Conservation (phyloP, 192 early-diverging fungal genomes). For the Kickxella alabastrina region DNA sequence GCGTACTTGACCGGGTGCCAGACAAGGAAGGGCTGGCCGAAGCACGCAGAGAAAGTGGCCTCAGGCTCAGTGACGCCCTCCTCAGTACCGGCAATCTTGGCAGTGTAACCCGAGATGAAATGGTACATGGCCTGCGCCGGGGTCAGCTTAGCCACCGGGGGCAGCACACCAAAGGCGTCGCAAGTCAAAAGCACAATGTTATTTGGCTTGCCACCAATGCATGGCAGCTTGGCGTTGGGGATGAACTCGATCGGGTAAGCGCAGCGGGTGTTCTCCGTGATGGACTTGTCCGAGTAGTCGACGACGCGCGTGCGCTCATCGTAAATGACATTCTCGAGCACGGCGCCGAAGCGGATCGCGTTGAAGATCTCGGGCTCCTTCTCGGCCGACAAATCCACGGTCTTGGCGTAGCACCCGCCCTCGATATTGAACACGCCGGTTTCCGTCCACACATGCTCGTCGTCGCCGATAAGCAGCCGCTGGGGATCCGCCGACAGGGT, state of each 20-base stretch:
- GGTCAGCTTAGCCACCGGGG: slow-evolving; percentile 85
- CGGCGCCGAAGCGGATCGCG: slow-evolving; percentile 88
- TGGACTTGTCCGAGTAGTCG: slow-evolving; percentile 66
- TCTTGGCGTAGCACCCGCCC: slow-evolving; percentile 98
- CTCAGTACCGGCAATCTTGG: slow-evolving; percentile 97
- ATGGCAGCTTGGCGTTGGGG: slow-evolving; percentile 91
- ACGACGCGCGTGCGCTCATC: slow-evolving; percentile 67
- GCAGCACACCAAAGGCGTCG: slow-evolving; percentile 95
- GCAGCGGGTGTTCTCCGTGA: slow-evolving; percentile 96
- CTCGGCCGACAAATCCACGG: slow-evolving; percentile 86
- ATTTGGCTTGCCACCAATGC: slow-evolving; percentile 82
- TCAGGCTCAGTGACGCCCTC: slow-evolving; percentile 88
- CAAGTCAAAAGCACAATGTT: slow-evolving; percentile 97
- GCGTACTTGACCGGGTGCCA: slow-evolving; percentile 96
- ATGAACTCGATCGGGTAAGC: slow-evolving; percentile 95
- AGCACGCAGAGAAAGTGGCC: slow-evolving; percentile 92
- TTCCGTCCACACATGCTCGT: slow-evolving; percentile 98
- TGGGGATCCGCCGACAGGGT: slow-evolving; percentile 92
- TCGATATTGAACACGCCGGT: slow-evolving; percentile 97
- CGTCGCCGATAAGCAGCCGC: slow-evolving; percentile 92
- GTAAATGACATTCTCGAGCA: slow-evolving; percentile 91
- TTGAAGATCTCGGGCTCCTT: slow-evolving; percentile 98
- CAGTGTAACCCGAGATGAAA: slow-evolving; percentile 97
- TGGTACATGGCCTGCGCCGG: slow-evolving; percentile 92
- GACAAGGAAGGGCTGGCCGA: slow-evolving; percentile 95